A percentile compares a stretch with the other conserved stretches of the same genome.
These are phyloP conservation scores for Xylariaceae sp. DNA, from an alignment of 2,329 filamentous ascomycete species.

Conservation along the genomic window DNA sequence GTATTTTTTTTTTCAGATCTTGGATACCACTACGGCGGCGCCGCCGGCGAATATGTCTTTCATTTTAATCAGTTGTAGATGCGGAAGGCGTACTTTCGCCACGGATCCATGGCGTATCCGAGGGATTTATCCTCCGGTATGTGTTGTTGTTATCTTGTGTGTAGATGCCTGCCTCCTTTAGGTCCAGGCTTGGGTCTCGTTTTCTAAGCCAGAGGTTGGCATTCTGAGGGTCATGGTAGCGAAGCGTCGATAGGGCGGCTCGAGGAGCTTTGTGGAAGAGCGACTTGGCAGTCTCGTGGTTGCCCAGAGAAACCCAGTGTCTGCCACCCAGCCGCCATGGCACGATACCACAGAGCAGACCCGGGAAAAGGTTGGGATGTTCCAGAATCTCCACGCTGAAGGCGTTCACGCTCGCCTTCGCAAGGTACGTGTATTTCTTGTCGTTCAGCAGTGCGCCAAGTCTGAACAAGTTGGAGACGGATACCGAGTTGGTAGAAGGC, in stretches of 20 bases:
- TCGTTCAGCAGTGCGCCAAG: slow-evolving; percentile 66
- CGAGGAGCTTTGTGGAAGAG: slow-evolving; percentile 26
- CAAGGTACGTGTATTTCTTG: slow-evolving; percentile 56
- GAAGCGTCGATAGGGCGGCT: slow-evolving; percentile 26
- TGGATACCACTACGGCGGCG: not conserved
- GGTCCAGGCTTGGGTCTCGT: slow-evolving; percentile 16
- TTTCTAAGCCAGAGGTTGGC: slow-evolving; percentile 21
- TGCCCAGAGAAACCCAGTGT: slow-evolving; percentile 27
- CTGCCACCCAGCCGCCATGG: slow-evolving; percentile 65
- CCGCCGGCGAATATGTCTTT: not conserved
- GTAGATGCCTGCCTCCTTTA: slow-evolving; percentile 14
- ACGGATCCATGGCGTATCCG: slow-evolving; percentile 12
- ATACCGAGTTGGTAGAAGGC: slow-evolving; percentile 82
- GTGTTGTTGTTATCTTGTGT: slow-evolving; percentile 3
- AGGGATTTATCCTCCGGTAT: slow-evolving; percentile 11
- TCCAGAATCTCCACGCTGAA: slow-evolving; percentile 91
- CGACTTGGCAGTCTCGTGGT: slow-evolving; percentile 4
- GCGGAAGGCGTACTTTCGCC: not conserved
- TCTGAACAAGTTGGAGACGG: slow-evolving; percentile 81
- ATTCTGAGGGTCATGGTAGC: slow-evolving; percentile 19
- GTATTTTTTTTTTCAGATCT: not conserved
- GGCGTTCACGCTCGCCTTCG: slow-evolving; percentile 69
- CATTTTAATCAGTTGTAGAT: not conserved
- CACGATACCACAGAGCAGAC: slow-evolving; percentile 71
- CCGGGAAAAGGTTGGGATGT: slow-evolving; percentile 86